A percentile compares a stretch with the other conserved stretches of the same genome.
phyloP scores from a whole-genome alignment of 371 early-diverging fungal genomes.

The Smittium culicis region DNA sequence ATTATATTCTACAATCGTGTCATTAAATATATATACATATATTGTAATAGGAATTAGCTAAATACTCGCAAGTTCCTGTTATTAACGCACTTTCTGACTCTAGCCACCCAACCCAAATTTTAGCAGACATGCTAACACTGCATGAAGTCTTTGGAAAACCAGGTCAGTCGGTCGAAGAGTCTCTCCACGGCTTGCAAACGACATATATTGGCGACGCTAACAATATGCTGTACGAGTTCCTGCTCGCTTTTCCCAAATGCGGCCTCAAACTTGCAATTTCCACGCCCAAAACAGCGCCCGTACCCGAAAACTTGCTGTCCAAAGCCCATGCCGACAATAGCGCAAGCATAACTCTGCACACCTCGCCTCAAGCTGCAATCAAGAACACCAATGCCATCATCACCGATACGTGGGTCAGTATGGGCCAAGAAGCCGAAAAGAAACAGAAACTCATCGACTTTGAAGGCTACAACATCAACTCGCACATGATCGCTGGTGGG shows the following conservation, averaged over 20 bases:
- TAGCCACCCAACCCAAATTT: constrained; percentile 89
- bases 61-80: constrained; percentile 78
- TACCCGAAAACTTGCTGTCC: constrained; percentile 44
- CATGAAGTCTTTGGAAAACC: constrained; percentile 48
- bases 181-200: constrained; percentile 50
- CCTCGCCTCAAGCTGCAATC: constrained; percentile 62
- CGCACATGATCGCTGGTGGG: constrained; percentile 53
- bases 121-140: constrained; percentile 88
- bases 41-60: constrained; percentile 71
- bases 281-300: constrained; percentile 64
- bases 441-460: constrained; percentile 64
- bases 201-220: constrained; percentile 97
- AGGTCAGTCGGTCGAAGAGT: constrained; percentile 32
- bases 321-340: constrained; percentile 33
- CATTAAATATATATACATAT: too few species aligned
- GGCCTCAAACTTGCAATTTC: constrained; percentile 71
- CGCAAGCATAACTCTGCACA: constrained; percentile 39
- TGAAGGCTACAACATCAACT: constrained; percentile 74
- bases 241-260: constrained; percentile 74
- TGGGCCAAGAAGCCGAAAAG: constrained; percentile 93
- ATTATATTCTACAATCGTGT: too few species aligned
- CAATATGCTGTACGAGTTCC: constrained; percentile 80
- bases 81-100: constrained; percentile 87
- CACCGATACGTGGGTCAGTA: constrained; percentile 94
- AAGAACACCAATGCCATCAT: constrained; percentile 72